Evolutionary conservation across 2,329 filamentous ascomycete genomes (phyloP).

Genomic region (Biscogniauxia sp.): DNA sequence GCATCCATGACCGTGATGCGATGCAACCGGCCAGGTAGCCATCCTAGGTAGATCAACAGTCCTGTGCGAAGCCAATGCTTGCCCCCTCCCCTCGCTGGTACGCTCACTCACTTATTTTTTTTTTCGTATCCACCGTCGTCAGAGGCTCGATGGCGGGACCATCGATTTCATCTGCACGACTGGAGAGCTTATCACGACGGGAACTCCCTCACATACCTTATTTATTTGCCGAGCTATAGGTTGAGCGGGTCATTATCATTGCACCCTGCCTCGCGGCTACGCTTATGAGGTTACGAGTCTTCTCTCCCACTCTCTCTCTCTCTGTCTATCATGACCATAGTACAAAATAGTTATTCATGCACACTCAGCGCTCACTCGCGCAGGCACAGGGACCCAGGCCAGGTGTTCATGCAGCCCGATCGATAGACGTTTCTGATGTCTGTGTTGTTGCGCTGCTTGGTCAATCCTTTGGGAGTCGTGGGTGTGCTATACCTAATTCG

Average conservation of each 20-base stretch:
- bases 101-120: neutral
- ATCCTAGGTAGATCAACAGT: conserved; percentile 1
- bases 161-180: neutral
- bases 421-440: conserved; percentile 22
- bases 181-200: neutral
- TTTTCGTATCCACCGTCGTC: neutral
- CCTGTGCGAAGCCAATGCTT: neutral
- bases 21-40: conserved; percentile 2
- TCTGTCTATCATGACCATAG: neutral
- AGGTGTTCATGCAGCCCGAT: conserved; percentile 32
- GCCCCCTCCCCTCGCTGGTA: neutral
- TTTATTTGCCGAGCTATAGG: neutral
- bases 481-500: neutral
- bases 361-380: conserved; percentile 9
- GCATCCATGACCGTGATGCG: conserved; percentile 10
- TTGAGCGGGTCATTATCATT: neutral
- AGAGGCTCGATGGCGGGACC: neutral
- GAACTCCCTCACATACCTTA: neutral
- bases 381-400: conserved; percentile 14
- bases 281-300: neutral
- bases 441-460: conserved; percentile 6
- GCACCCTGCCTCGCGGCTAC: neutral
- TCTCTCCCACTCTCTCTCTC: too few species aligned
- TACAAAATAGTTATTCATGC: conserved; percentile 7
- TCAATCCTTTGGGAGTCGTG: neutral